Conservation (phyloP, 306 rosid genomes). For the Arachis stenosperma region DNA sequence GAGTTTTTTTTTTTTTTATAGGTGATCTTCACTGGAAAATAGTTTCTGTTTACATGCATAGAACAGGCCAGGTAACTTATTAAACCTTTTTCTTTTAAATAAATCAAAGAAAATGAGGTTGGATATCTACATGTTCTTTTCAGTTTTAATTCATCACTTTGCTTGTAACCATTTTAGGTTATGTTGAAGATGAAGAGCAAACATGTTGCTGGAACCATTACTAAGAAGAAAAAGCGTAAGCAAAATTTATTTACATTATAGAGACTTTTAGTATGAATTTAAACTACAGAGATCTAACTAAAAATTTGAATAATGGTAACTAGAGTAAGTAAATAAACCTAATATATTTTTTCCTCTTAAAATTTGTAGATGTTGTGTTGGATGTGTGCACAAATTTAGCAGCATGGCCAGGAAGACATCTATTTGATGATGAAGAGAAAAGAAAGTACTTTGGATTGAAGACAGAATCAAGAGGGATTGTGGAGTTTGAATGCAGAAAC, state of each 20-base stretch:
- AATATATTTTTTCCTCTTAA: conserved; percentile 10
- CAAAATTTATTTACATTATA: too few species aligned
- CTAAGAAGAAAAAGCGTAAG: conserved; percentile 97
- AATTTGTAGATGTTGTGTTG: conserved; percentile 71
- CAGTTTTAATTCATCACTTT: conserved; percentile 10
- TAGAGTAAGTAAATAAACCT: not conserved
- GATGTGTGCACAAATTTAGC: conserved; percentile 72
- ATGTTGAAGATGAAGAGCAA: conserved; percentile 97
- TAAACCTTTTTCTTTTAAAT: not conserved
- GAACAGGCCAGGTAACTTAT: conserved; percentile 69
- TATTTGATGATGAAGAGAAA: conserved; percentile 77
- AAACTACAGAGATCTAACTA: too few species aligned
- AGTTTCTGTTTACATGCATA: conserved; percentile 85
- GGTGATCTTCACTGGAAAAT: conserved; percentile 99
- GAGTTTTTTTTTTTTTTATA: conserved; percentile 36
- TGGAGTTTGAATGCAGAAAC: conserved; percentile 92
- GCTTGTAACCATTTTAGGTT: conserved; percentile 55
- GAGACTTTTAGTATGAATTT: too few species aligned
- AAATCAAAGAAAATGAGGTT: not conserved
- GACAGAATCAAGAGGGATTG: conserved; percentile 81
- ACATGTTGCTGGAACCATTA: conserved; percentile 88
- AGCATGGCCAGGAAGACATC: conserved; percentile 95
- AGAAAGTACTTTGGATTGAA: conserved; percentile 85
- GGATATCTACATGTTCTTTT: too few species aligned
- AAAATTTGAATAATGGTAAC: too few species aligned